These are phyloP conservation scores for Cryptococcus hybrid DNA, from an alignment of 1,284 basidiomycete genomes.

Conservation along the genomic window DNA sequence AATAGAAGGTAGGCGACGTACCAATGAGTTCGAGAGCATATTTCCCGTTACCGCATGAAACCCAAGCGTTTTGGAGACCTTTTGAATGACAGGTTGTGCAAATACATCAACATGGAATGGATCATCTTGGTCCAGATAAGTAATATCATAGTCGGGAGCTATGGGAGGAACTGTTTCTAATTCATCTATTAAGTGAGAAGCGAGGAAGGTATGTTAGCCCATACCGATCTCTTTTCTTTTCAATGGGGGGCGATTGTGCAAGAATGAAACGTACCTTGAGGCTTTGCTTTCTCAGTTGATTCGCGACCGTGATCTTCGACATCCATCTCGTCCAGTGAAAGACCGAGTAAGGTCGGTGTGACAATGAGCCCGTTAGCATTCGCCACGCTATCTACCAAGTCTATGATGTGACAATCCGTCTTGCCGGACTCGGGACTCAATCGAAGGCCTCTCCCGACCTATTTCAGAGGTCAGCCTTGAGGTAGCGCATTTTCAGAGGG, in stretches of 20 bases:
- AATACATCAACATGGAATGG: conserved; percentile 57
- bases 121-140: conserved; percentile 76
- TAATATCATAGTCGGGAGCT: conserved; percentile 53
- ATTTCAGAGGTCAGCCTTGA: not conserved
- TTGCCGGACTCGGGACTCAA: conserved; percentile 80
- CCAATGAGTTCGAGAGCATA: conserved; percentile 79
- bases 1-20: conserved; percentile 4
- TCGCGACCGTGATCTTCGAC: conserved; percentile 22
- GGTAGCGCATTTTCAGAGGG: too few relatives aligned
- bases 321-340: conserved; percentile 69
- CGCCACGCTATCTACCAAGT: conserved; percentile 78
- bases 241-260: not conserved
- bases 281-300: not conserved
- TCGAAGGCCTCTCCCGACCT: conserved; percentile 92
- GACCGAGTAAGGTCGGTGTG: conserved; percentile 75
- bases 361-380: conserved; percentile 73
- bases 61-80: conserved; percentile 53
- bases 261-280: not conserved
- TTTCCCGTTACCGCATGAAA: conserved; percentile 69
- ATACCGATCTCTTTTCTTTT: too few relatives aligned
- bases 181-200: not conserved
- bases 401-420: conserved; percentile 80
- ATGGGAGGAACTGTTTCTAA: conserved; percentile 36
- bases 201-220: too few relatives aligned
- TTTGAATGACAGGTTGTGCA: conserved; percentile 54